Percentiles rank a stretch among this genome's conserved stretches.
Evolutionary conservation across 768 basidiomycete species (phyloP).

Genomic region (Calocybe cyanea): DNA sequence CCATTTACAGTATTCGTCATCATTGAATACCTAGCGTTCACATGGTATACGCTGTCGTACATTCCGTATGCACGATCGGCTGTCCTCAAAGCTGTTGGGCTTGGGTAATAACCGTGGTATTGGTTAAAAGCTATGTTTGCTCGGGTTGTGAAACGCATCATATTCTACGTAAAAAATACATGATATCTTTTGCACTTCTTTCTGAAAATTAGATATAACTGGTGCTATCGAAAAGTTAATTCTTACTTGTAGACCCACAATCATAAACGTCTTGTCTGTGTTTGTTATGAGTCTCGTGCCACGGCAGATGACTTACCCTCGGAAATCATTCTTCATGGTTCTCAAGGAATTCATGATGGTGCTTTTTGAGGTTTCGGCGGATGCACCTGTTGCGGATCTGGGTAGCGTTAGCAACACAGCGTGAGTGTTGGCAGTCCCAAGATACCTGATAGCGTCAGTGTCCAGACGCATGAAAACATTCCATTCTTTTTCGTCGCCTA

Average conservation of each 20-base stretch:
- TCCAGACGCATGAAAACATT: conserved; percentile 91
- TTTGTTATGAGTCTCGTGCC: background rate
- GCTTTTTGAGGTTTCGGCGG: conserved; percentile 39
- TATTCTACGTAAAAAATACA: background rate
- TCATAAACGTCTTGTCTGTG: conserved; percentile 6
- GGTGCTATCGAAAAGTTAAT: too few species aligned
- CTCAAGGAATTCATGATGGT: conserved; percentile 73
- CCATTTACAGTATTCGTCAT: conserved; percentile 73
- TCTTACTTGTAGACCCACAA: background rate
- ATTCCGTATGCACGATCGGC: conserved; percentile 87
- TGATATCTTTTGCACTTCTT: background rate
- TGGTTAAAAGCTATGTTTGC: too few species aligned
- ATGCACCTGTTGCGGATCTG: conserved; percentile 49
- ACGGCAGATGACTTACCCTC: conserved; percentile 42
- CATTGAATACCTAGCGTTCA: conserved; percentile 87
- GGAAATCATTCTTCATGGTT: conserved; percentile 80
- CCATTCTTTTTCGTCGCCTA: conserved; percentile 91
- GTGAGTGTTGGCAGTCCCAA: background rate
- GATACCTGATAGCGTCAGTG: conserved; percentile 57
- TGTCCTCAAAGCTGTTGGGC: conserved; percentile 60
- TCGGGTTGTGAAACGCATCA: conserved; percentile 1
- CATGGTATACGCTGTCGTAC: conserved; percentile 86
- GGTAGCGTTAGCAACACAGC: background rate
- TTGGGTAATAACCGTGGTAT: conserved; percentile 26
- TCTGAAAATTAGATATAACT: background rate